Conservation (phyloP, 768 basidiomycete genomes). For the Suillus plorans region DNA sequence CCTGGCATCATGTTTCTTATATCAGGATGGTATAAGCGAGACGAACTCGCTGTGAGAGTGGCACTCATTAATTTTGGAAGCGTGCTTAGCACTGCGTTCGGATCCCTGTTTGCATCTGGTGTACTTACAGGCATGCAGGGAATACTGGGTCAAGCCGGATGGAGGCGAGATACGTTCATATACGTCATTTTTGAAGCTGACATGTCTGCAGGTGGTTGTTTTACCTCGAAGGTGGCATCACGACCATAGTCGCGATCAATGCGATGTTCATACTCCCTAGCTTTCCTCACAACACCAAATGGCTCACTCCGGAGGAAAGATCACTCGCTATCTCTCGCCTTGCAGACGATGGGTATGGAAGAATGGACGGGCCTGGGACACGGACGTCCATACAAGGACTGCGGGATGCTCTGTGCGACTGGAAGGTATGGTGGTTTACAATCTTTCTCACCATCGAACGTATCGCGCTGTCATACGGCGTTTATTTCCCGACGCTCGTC, state of each 20-base stretch:
- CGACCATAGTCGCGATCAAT: conserved; percentile 33
- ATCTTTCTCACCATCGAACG: conserved; percentile 11
- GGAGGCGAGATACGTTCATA: conserved; percentile 31
- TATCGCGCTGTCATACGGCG: conserved; percentile 22
- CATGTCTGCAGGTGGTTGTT: conserved; percentile 19
- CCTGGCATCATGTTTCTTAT: conserved; percentile 31
- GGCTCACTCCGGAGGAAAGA: conserved; percentile 31
- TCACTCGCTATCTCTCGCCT: conserved; percentile 31
- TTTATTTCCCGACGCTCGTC: conserved; percentile 19
- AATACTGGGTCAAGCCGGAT: conserved; percentile 36
- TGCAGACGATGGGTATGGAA: conserved; percentile 25
- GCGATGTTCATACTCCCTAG: conserved; percentile 36
- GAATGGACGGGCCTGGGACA: background rate
- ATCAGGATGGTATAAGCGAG: conserved; percentile 39
- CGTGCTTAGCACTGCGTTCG: conserved; percentile 45
- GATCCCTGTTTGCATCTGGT: conserved; percentile 43
- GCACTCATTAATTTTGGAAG: conserved; percentile 37
- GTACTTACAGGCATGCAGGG: conserved; percentile 43
- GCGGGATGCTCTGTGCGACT: conserved; percentile 37
- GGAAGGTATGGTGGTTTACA: conserved; percentile 43
- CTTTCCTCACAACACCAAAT: conserved; percentile 33
- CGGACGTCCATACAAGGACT: conserved; percentile 28
- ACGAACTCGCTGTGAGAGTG: conserved; percentile 37
- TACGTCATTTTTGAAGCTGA: background rate
- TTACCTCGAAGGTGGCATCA: conserved; percentile 31